These are phyloP conservation scores for Fusarium heterosporum DNA, from an alignment of 2,329 filamentous ascomycete species.

Conservation along the genomic window DNA sequence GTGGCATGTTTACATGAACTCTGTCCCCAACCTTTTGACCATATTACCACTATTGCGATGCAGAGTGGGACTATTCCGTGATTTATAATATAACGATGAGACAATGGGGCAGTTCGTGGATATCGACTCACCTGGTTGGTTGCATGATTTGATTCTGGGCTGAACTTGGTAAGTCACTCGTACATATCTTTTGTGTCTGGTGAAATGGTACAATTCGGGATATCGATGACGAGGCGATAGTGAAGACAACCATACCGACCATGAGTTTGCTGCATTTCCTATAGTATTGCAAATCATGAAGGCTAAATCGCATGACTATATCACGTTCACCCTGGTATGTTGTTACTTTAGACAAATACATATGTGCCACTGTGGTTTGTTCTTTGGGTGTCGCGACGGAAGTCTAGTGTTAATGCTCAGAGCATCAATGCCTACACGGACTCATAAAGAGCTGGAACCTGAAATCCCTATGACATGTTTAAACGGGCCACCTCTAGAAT, in stretches of 20 bases:
- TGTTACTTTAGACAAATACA: too few relatives aligned
- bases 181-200: background rate
- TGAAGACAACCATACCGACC: background rate
- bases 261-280: too few relatives aligned
- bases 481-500: background rate
- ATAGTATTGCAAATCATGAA: too few relatives aligned
- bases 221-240: slow-evolving; percentile 3
- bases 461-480: background rate
- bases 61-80: slow-evolving; percentile 34
- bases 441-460: background rate
- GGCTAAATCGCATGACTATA: too few relatives aligned
- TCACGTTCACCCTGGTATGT: too few relatives aligned
- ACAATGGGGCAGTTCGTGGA: slow-evolving; percentile 3
- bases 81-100: slow-evolving; percentile 18
- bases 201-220: background rate
- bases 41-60: slow-evolving; percentile 23
- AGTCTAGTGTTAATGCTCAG: background rate
- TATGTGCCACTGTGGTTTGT: too few relatives aligned
- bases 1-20: slow-evolving; percentile 12
- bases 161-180: background rate
- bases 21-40: slow-evolving; percentile 7
- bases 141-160: background rate
- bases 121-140: background rate
- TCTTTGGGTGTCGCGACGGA: too few relatives aligned
- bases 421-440: background rate